Conservation (phyloP, 2,329 filamentous ascomycete genomes). For the Penicillium sp. region DNA sequence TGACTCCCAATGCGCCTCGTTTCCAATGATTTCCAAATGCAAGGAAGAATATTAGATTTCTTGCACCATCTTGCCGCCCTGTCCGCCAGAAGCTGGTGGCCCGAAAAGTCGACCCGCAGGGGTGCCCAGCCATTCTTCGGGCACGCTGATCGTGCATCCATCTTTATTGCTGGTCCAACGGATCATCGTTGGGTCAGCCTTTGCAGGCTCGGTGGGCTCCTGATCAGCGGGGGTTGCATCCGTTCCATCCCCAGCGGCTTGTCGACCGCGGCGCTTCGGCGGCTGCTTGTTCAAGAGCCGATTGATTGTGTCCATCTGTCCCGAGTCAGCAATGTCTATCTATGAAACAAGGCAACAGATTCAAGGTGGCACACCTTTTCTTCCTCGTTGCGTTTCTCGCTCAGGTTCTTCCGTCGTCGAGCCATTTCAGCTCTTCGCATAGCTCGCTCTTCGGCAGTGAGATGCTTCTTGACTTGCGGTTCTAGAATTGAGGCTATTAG, state of each 20-base stretch:
- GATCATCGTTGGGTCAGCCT: conserved; percentile 40
- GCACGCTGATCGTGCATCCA: conserved; percentile 40
- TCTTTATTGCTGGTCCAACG: conserved; percentile 41
- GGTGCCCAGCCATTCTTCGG: conserved; percentile 44
- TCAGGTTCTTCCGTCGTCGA: conserved; percentile 64
- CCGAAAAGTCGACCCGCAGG: conserved; percentile 38
- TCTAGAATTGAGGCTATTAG: conserved; percentile 38
- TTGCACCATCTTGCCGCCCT: conserved; percentile 32
- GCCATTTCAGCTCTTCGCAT: conserved; percentile 72
- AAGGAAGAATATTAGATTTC: conserved; percentile 26
- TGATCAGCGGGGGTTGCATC: conserved; percentile 38
- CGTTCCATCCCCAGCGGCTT: conserved; percentile 40
- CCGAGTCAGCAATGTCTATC: conserved; percentile 11
- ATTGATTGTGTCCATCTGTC: conserved; percentile 62
- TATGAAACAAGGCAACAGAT: background rate
- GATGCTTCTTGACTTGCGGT: conserved; percentile 65
- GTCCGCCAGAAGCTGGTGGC: conserved; percentile 10
- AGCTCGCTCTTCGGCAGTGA: conserved; percentile 66
- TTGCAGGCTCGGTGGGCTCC: conserved; percentile 33
- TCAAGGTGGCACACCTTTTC: conserved; percentile 55
- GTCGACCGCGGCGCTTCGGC: conserved; percentile 51
- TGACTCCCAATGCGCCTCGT: conserved; percentile 20
- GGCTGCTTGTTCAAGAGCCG: conserved; percentile 62
- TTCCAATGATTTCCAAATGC: conserved; percentile 8
- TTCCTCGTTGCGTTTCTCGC: conserved; percentile 71